Percentiles rank a stretch among this genome's conserved stretches.
phyloP scores from a whole-genome alignment of 1,284 basidiomycete species.

The Marasmius sp. region DNA sequence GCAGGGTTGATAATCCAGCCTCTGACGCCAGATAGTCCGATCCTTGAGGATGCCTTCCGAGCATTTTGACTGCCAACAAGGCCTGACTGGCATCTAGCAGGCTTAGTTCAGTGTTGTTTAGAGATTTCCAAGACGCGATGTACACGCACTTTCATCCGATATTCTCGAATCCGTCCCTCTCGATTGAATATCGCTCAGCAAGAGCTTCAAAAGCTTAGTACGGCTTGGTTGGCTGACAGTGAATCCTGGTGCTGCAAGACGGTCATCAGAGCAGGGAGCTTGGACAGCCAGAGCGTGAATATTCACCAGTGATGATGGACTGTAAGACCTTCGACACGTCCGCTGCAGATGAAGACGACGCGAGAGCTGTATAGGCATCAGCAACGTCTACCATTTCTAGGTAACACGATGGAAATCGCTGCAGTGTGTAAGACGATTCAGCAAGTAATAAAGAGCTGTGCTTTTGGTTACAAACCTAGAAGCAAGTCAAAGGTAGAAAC shows the following conservation, averaged over 20 bases:
- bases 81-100: slow-evolving; percentile 59
- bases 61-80: slow-evolving; percentile 70
- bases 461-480: no score
- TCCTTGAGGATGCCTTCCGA: slow-evolving; percentile 71
- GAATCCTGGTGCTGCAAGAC: slow-evolving; percentile 29
- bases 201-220: slow-evolving; percentile 42
- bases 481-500: no score
- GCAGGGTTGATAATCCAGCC: slow-evolving; percentile 51
- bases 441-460: not conserved
- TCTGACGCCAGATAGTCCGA: slow-evolving; percentile 61
- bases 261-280: not conserved
- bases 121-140: slow-evolving; percentile 2
- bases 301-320: not conserved
- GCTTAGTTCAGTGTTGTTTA: not conserved
- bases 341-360: not conserved
- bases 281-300: not conserved
- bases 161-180: slow-evolving; percentile 39
- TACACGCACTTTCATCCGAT: slow-evolving; percentile 45
- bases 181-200: slow-evolving; percentile 53
- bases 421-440: not conserved
- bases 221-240: slow-evolving; percentile 37
- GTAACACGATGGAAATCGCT: not conserved
- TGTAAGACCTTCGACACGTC: not conserved
- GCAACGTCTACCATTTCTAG: not conserved
- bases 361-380: not conserved